Conservation (phyloP, 495 filamentous ascomycete genomes). For the Beverwykella pulmonaria region DNA sequence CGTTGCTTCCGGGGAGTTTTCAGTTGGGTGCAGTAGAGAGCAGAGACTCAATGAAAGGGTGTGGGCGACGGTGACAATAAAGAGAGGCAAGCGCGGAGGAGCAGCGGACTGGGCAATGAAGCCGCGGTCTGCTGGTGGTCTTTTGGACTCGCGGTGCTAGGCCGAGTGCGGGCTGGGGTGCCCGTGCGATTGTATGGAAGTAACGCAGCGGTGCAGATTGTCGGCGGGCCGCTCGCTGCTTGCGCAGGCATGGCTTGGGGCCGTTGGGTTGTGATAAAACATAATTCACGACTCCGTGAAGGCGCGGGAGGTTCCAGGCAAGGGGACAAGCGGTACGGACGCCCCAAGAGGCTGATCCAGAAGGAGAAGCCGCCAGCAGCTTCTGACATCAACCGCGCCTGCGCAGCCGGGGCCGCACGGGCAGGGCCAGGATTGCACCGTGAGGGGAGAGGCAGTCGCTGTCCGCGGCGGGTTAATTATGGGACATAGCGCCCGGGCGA, state of each 20-base stretch:
- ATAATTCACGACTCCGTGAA: conserved; percentile 35
- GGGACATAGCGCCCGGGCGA: conserved; percentile 18
- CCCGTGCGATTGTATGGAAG: neutral
- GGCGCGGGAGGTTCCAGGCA: conserved; percentile 41
- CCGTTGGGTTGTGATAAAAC: conserved; percentile 40
- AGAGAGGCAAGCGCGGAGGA: neutral
- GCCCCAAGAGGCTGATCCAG: conserved; percentile 39
- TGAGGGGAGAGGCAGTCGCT: conserved; percentile 9
- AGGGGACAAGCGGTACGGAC: conserved; percentile 1
- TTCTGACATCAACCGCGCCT: conserved; percentile 31
- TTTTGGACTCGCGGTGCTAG: neutral
- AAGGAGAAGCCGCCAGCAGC: conserved; percentile 35
- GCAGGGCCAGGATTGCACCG: no score
- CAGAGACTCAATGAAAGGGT: neutral
- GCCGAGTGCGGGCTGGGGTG: neutral
- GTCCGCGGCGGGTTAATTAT: conserved; percentile 27
- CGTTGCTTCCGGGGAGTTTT: conserved; percentile 14
- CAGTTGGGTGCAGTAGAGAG: neutral
- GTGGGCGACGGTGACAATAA: conserved; percentile 2
- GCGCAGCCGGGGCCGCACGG: conserved; percentile 5
- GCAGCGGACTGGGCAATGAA: neutral
- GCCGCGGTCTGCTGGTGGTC: neutral
- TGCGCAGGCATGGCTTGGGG: conserved; percentile 39
- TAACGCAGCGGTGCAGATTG: conserved; percentile 3
- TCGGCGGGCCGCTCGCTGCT: conserved; percentile 20